Base-by-base conservation (phyloP, 2,329 filamentous ascomycete genomes). In the Epichloe brachyelytri region DNA sequence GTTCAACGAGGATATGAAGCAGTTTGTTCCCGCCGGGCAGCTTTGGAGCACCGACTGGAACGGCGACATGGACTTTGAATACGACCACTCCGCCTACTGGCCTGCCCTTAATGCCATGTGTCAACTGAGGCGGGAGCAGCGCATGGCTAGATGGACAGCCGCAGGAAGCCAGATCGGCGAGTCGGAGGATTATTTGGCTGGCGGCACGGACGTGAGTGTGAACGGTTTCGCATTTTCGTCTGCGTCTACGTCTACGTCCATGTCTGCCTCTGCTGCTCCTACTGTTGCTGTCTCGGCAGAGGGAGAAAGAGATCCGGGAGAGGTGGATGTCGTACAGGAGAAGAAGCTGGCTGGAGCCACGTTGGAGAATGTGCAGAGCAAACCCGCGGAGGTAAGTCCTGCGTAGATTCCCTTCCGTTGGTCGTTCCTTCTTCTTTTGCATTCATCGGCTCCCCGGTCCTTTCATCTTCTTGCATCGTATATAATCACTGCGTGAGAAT, bases 61-160 rank as follows among this genome's bases (percentile, higher is more conserved):
- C 46, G 91, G 93, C 52, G 78, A 87, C 47, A 78, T 95, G 55
- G 79, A 90, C 53, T 97, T 98, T 64, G 83, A 88, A 61, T 98
- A 98, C 66, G 86, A 95, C 62, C 93, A 98, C 69, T 71, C 76
- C 1, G 68, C 74, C 15, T 98, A 96, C 74, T 98, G 93, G 93
- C 88, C 90, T 0, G 85, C 87, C 1, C 74, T 98, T 54, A 80
- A 82, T 60, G 76, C 80, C 60, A 68, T 95, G 60, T 86, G 84
- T 56, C 76, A 78, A 17, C 74, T 83, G 65, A 80, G 79, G 57
- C 78, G 80, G 46, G 77, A 77, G 26, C 78, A 78, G 55, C 79
- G 80, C 60, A 71, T 70, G 55, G 74, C 79, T 58, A 75, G 89
- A 50, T 98, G 93, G 93, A 75, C 83, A 56, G 79, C 80, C 14